phyloP scores from a whole-genome alignment of 768 basidiomycete species.

The Trametes meyenii region DNA sequence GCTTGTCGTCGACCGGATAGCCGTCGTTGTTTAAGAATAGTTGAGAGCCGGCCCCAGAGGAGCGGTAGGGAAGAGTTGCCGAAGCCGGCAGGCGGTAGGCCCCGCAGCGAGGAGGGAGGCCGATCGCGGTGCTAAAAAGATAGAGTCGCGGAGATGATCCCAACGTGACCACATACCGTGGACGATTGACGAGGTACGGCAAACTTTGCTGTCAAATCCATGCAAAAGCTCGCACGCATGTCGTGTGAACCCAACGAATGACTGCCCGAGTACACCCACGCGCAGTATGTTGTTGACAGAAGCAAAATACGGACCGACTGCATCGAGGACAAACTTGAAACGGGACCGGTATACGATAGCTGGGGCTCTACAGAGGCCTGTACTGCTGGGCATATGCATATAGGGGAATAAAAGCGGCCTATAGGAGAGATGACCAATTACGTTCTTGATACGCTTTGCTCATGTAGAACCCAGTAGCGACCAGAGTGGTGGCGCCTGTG shows the following conservation, averaged over 20 bases:
- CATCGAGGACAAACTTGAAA: no score
- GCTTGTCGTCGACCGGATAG: constrained; percentile 5
- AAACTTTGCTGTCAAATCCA: constrained; percentile 8
- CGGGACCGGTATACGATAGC: no score
- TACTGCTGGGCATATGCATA: no score
- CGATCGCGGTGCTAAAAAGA: constrained; percentile 3
- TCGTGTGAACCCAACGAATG: background rate
- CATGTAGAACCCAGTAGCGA: no score
- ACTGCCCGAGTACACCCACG: no score
- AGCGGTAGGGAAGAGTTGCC: background rate
- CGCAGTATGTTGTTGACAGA: no score
- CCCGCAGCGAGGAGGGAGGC: background rate
- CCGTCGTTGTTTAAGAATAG: constrained; percentile 7
- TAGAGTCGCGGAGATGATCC: constrained; percentile 18
- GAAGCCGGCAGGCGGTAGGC: background rate
- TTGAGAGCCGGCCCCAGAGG: background rate
- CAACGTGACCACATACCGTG: constrained; percentile 13
- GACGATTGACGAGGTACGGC: constrained; percentile 5
- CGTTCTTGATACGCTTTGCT: no score
- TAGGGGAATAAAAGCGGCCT: no score
- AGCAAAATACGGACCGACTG: no score
- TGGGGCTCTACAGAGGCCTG: no score
- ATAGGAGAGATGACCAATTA: no score
- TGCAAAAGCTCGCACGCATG: constrained; percentile 1
- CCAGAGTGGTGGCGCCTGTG: no score